Conservation (phyloP, 768 basidiomycete species). For the Lentinus brumalis region DNA sequence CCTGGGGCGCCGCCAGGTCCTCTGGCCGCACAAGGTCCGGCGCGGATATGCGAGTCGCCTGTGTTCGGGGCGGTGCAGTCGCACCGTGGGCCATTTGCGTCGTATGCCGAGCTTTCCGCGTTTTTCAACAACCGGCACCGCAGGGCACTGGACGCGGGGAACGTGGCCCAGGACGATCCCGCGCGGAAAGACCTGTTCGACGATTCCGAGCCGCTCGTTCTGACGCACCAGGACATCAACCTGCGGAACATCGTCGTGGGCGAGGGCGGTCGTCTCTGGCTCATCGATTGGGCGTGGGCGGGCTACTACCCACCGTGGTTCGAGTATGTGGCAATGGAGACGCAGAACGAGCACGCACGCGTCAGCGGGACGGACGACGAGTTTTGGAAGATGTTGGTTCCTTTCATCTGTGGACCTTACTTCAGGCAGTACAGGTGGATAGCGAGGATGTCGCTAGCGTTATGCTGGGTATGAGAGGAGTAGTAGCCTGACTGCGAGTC, state of each 20-base stretch:
- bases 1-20: neutral
- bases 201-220: constrained; percentile 21
- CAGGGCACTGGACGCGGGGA: neutral
- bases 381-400: constrained; percentile 7
- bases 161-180: neutral
- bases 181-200: constrained; percentile 10
- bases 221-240: constrained; percentile 33
- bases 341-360: neutral
- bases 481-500: neutral
- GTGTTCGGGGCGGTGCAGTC: neutral
- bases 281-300: constrained; percentile 34
- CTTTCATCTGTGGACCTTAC: constrained; percentile 14
- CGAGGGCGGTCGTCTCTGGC: constrained; percentile 32
- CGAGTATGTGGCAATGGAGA: constrained; percentile 2
- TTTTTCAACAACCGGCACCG: neutral
- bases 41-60: neutral
- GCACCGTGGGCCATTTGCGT: too few species aligned
- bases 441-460: neutral
- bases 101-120: constrained; percentile 6
- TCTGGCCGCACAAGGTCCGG: neutral
- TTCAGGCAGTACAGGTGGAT: constrained; percentile 9
- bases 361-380: constrained; percentile 8
- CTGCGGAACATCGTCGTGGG: constrained; percentile 30
- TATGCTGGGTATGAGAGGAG: neutral
- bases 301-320: constrained; percentile 35